These are phyloP conservation scores for Aspergillus glaucus DNA, from an alignment of 2,329 filamentous ascomycete species.

Conservation along the genomic window DNA sequence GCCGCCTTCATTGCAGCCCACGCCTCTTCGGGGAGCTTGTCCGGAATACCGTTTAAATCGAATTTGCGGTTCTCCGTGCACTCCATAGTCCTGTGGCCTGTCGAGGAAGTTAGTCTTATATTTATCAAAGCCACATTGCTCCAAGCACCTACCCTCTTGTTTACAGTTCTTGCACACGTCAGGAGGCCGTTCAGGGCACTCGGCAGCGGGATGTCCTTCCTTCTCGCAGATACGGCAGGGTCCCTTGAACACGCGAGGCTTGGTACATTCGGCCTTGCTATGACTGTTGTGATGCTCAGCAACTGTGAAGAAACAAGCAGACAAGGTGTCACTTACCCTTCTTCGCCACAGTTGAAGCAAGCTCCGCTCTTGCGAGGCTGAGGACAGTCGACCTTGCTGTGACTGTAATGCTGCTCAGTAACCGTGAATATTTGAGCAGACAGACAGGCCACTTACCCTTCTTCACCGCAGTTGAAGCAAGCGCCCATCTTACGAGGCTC, in stretches of 20 bases:
- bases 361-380: constrained; percentile 29
- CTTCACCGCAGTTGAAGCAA: constrained; percentile 43
- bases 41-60: constrained; percentile 39
- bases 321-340: constrained; percentile 22
- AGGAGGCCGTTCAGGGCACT: constrained; percentile 40
- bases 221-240: constrained; percentile 41
- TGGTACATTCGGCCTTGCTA: constrained; percentile 39
- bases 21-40: constrained; percentile 44
- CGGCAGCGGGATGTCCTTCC: constrained; percentile 40
- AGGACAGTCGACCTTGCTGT: constrained; percentile 25
- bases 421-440: constrained; percentile 6
- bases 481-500: constrained; percentile 24
- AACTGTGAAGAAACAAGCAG: neutral
- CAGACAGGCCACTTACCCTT: constrained; percentile 27
- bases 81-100: constrained; percentile 40
- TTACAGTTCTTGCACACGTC: constrained; percentile 44
- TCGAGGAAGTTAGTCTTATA: constrained; percentile 3
- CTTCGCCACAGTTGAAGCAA: constrained; percentile 40
- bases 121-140: neutral
- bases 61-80: constrained; percentile 43
- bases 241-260: constrained; percentile 43
- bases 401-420: neutral
- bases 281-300: constrained; percentile 23
- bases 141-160: constrained; percentile 32
- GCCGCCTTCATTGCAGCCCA: constrained; percentile 47